Evolutionary conservation across 345 rosid species (phyloP), one percentile per base, ranked within the genome.

Genomic region (Linum usitatissimum): DNA sequence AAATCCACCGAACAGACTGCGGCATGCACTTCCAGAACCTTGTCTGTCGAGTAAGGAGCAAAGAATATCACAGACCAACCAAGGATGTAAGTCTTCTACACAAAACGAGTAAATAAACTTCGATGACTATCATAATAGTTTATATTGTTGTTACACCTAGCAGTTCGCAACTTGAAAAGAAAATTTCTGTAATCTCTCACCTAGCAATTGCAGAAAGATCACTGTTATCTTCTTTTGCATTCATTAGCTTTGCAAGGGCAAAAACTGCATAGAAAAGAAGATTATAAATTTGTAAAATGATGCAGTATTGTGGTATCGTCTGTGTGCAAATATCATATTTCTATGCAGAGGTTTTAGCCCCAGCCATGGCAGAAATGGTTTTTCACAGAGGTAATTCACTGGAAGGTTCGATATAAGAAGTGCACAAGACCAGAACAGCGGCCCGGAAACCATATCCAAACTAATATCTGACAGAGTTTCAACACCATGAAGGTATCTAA

Each of bases 11-110:
- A 72, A 87, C 59, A 93, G 79, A 81, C 99, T 93, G 68, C 96
- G 99, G 74, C 99, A 93, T 70, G 99, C 96, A 79, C 99, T 93
- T 68, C 99, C 97, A 60, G 99, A 93, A 71, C 99, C 99, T 83
- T 90, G 99, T 84, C 99, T 93, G 36, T 39, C 57, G 60, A 62
- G 71, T 71, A 45, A 68, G 62, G 30, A 59, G 18, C 55, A 56
- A 39, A 66, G 28, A 62, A 38, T 19, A 60, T 64, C 71, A 58
- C 13, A 17, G 18, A 9, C 3, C 14, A 34, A 38, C 13, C 36
- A 21, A 28, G 51, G 14, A 10, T 45, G 28, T 23, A 23, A 23
- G 28, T 23, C 28, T 23, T 12, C 14, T 45, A 45, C 17, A 12
- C 51, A 10, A 17, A 15, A 45, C 28, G 28, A 23, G 28, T 0